Evolutionary conservation across 2,329 filamentous ascomycete species (phyloP), one percentile per base, ranked within the genome.

Genomic region (Rhynchosporium agropyri): DNA sequence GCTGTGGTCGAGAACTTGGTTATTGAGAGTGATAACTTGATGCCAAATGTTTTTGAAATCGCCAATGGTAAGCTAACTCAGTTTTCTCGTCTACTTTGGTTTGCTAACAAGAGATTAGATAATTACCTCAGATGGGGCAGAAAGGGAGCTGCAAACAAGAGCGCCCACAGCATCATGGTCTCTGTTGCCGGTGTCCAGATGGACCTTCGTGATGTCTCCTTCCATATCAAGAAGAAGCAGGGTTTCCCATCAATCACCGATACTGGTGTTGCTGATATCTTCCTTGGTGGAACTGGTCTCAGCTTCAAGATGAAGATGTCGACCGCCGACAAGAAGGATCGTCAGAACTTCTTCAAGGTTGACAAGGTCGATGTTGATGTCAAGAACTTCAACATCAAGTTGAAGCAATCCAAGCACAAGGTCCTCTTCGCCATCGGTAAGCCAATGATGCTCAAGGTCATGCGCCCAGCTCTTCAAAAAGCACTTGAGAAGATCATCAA

Each of bases 341-440:
- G 82, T 33, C 86, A 90, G 71, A 87, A 95, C 76, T 95, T 96
- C 79, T 94, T 98, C 85, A 97, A 97, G 84, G 84, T 98, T 65
- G 92, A 96, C 74, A 93, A 90, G 76, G 89, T 97, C 3, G 83
- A 64, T 56, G 62, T 96, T 26, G 87, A 91, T 71, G 85, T 97
- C 69, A 90, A 91, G 78, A 76, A 93, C 73, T 83, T 97, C 63
- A 85, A 89, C 70, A 88, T 99, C 79, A 97, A 96, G 80, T 77
- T 99, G 68, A 92, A 93, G 83, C 87, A 97, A 81, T 97, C 93
- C 58, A 96, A 89, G 76, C 93, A 98, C 84, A 99, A 97, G 84
- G 74, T 95, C 12, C 83, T 98, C 28, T 97, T 98, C 77, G 81
- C 80, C 60, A 75, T 97, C 43, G 89, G 94, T 82, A 97, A 97